Base-by-base conservation (phyloP, 2,329 filamentous ascomycete species). In the Fusarium marasasianum region DNA sequence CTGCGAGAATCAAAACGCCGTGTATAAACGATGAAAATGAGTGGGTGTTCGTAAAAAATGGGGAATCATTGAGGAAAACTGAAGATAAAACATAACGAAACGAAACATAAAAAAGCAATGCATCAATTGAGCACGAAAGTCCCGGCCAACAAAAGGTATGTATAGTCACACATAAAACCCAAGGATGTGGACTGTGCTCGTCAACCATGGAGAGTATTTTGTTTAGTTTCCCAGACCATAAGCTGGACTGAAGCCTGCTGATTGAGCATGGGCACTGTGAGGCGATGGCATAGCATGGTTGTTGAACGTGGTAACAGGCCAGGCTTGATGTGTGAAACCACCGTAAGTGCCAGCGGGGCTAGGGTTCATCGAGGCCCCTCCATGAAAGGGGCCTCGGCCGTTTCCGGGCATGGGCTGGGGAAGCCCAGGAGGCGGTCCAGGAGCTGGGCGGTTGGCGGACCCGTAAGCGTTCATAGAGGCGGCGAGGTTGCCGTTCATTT, bases 391-490 rank as follows among this genome's bases (percentile, higher is more conserved):
- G 38, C 63, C 47, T 24, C 79, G 80, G 20, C 77, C 73, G 24
- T 71, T 65, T 20, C 84, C 86, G 40, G 96, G 85, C 5, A 94
- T 93, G 20, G 95, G 95, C 12, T 90, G 91, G 4, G 90, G 81
- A 14, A 98, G 88, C 6, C 95, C 95, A 1, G 95, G 95, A 18
- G 95, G 95, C 31, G 95, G 95, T 0, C 95, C 95, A 1, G 95
- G 95, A 20, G 95, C 95, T 33, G 95, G 95, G 1, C 94, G 91
- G 77, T 87, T 93, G 40, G 91, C 90, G 5, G 90, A 90, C 3
- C 91, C 87, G 79, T 94, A 95, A 43, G 89, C 87, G 73, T 87
- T 89, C 31, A 85, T 86, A 22, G 86, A 82, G 40, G 81, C 84
- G 26, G 69, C 45, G 78, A 90, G 88, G 72, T 90, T 86, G 31